Evolutionary conservation across 495 filamentous ascomycete genomes (phyloP), one percentile per base, ranked within the genome.

Genomic region (Xylaria scruposa): DNA sequence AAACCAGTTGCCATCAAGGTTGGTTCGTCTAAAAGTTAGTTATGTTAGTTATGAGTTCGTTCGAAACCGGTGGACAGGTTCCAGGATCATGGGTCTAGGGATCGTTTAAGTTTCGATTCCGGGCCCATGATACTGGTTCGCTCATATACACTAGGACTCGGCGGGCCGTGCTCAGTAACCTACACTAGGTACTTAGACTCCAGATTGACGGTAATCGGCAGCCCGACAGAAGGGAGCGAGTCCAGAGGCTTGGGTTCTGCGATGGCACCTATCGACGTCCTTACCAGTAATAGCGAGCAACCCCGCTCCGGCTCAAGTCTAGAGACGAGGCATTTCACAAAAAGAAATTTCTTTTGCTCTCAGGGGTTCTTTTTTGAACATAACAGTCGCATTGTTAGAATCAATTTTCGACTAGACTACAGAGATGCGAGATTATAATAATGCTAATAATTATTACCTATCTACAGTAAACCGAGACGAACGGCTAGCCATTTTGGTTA

Each of bases 1-100:
- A 42, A 29, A 63, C 21, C 26, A 1, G 10, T 56, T 8, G 2
- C 31, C 44, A 38, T 66, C 31, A 53, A 53, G 46, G 46, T 33
- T 64, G 42, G 24, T 42, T 24, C 21, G 7, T 42, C 19, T 44
- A 26, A 13, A 56, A 2, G 49, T 38, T 38, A 38, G 36, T 38
- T 38, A 38, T 38, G 36, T 38, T 38, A 38, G 36, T 6, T 44
- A 44, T 24, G n/a, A 19, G 63, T 53, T 53, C 44, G 63, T 67
- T 31, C 42, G 24, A 65, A 46, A 26, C 24, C 10, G 26, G 26
- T 40, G 61, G 42, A 33, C 10, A 17, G 31, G 47, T 54, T 33
- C 65, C 65, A 44, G 65, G 65, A 67, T 67, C 49, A 67, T 67
- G 65, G 65, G 33, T 67, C 42, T 10, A 56, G 29, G 49, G 26